A percentile compares a stretch with the other conserved stretches of the same genome.
These are phyloP conservation scores for Crithidia thermophila DNA, from an alignment of 208 protist genomes.

Conservation along the genomic window DNA sequence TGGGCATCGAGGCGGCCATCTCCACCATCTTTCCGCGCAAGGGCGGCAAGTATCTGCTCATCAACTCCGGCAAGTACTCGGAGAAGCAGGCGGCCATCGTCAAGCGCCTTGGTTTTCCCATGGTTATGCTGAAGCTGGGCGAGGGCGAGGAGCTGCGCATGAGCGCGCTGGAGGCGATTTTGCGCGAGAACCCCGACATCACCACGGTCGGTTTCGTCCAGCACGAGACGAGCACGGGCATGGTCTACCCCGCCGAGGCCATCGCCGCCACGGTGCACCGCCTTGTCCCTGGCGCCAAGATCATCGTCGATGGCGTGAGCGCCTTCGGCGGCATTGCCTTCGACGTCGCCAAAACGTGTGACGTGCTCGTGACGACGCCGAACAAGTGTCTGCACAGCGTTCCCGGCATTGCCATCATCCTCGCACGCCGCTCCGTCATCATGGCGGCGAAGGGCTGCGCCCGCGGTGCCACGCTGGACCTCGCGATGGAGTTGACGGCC, in stretches of 20 bases:
- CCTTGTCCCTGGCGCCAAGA: conserved; percentile 51
- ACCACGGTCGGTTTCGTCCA: conserved; percentile 85
- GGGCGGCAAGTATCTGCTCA: conserved; percentile 73
- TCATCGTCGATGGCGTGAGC: conserved; percentile 87
- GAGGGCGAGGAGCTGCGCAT: conserved; percentile 74
- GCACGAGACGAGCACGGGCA: conserved; percentile 90
- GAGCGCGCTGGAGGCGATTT: conserved; percentile 37
- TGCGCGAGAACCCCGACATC: conserved; percentile 59
- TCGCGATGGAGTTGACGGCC: conserved; percentile 58
- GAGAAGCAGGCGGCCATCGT: conserved; percentile 73
- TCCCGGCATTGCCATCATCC: conserved; percentile 79
- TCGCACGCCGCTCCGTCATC: conserved; percentile 53
- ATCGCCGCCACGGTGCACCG: conserved; percentile 60
- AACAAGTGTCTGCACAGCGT: conserved; percentile 93
- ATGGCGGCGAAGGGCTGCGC: conserved; percentile 54
- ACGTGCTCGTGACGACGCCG: conserved; percentile 73
- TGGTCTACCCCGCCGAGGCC: conserved; percentile 83
- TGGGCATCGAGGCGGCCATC: conserved; percentile 85
- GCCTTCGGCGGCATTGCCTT: conserved; percentile 82
- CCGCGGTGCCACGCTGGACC: conserved; percentile 69
- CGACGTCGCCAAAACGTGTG: conserved; percentile 57
- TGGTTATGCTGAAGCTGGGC: conserved; percentile 51
- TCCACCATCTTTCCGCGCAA: conserved; percentile 58
- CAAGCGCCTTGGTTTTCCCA: conserved; percentile 54
- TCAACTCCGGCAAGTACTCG: conserved; percentile 88